Conservation (phyloP, 2,329 filamentous ascomycete species). For the Cladorrhinum sp. region DNA sequence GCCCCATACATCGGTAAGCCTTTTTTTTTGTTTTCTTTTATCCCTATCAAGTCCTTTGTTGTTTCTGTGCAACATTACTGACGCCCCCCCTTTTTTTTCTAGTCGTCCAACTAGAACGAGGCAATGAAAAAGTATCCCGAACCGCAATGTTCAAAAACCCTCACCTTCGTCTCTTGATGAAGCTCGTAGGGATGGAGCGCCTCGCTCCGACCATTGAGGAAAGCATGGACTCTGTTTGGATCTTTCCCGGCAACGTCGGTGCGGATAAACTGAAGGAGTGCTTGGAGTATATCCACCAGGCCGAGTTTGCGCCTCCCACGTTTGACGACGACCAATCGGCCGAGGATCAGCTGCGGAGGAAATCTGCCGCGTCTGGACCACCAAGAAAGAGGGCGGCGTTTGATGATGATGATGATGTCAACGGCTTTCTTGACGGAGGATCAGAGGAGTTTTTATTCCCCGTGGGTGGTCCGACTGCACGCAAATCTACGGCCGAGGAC, state of each 20-base stretch:
- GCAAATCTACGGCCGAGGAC: slow-evolving; percentile 51
- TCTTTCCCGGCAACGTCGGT: slow-evolving; percentile 65
- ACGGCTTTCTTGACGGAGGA: slow-evolving; percentile 42
- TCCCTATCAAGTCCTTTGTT: neutral
- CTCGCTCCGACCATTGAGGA: slow-evolving; percentile 58
- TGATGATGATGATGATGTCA: slow-evolving; percentile 64
- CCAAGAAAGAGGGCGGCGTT: slow-evolving; percentile 58
- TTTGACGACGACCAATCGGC: slow-evolving; percentile 75
- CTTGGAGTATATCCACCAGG: slow-evolving; percentile 70
- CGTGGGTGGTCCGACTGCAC: slow-evolving; percentile 60
- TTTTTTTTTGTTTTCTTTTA: neutral
- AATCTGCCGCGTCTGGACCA: slow-evolving; percentile 25
- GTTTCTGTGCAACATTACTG: slow-evolving; percentile 18
- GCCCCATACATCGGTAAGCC: slow-evolving; percentile 54
- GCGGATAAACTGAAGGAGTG: slow-evolving; percentile 65
- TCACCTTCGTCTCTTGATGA: slow-evolving; percentile 81
- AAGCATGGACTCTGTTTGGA: slow-evolving; percentile 73
- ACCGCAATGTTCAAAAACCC: slow-evolving; percentile 85
- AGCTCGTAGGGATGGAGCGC: slow-evolving; percentile 67
- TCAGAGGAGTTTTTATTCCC: slow-evolving; percentile 64
- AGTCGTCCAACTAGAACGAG: slow-evolving; percentile 63
- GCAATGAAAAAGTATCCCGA: slow-evolving; percentile 46
- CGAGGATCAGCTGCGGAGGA: slow-evolving; percentile 71
- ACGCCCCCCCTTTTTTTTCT: slow-evolving; percentile 17
- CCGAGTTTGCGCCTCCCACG: slow-evolving; percentile 72